These are phyloP conservation scores for Sclerotinia sclerotiorum DNA, from an alignment of 2,329 filamentous ascomycete genomes.

Conservation along the genomic window DNA sequence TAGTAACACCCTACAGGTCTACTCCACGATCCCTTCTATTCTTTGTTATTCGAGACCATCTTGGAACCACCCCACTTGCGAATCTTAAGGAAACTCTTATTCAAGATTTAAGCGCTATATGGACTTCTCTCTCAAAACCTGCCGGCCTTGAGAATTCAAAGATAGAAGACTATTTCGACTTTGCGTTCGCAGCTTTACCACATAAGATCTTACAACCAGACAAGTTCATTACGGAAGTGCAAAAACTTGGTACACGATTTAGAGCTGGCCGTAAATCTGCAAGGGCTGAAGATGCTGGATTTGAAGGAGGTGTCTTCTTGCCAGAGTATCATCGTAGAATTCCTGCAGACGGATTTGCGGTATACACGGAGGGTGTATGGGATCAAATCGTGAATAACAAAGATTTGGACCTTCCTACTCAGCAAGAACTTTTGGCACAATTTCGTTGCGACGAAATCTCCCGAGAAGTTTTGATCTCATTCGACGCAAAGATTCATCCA, in stretches of 20 bases:
- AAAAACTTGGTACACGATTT: conserved; percentile 78
- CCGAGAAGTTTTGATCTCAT: conserved; percentile 78
- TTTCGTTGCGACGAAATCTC: conserved; percentile 98
- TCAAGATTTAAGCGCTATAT: conserved; percentile 88
- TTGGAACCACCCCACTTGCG: conserved; percentile 84
- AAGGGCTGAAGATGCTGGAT: conserved; percentile 67
- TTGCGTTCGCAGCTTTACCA: conserved; percentile 90
- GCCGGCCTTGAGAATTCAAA: conserved; percentile 80
- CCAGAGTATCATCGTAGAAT: conserved; percentile 95
- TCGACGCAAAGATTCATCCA: conserved; percentile 78
- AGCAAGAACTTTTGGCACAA: conserved; percentile 94
- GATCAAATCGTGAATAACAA: conserved; percentile 99
- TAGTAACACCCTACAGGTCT: conserved; percentile 54
- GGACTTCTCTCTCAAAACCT: conserved; percentile 90
- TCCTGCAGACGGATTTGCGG: conserved; percentile 92
- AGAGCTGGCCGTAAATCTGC: conserved; percentile 73
- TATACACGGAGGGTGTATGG: conserved; percentile 94
- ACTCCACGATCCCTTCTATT: conserved; percentile 90
- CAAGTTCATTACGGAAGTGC: conserved; percentile 79
- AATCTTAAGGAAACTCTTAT: conserved; percentile 89
- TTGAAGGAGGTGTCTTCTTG: conserved; percentile 79
- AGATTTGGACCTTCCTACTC: conserved; percentile 91
- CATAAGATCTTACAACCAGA: conserved; percentile 97
- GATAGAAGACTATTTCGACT: conserved; percentile 98
- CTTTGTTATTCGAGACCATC: conserved; percentile 97